Conservation (phyloP, 2,329 filamentous ascomycete genomes). For the Stagonosporopsis tanaceti region DNA sequence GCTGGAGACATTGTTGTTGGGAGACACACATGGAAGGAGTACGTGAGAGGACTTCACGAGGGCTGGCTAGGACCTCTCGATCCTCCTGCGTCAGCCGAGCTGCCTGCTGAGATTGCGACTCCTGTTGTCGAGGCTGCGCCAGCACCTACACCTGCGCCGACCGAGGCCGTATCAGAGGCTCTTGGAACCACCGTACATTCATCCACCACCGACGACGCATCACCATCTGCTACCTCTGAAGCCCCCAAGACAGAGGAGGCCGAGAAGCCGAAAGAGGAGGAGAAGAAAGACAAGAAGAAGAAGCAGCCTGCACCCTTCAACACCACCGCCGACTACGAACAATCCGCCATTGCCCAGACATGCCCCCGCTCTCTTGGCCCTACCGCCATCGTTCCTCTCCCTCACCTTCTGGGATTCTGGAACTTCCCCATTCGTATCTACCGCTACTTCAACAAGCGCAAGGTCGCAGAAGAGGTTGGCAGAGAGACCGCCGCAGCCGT, state of each 20-base stretch:
- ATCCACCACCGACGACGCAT: conserved; percentile 44
- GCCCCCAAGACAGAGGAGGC: conserved; percentile 37
- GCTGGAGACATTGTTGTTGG: conserved; percentile 89
- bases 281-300: conserved; percentile 57
- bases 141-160: conserved; percentile 11
- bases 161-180: conserved; percentile 24
- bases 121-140: conserved; percentile 19
- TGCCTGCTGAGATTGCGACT: conserved; percentile 33
- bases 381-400: conserved; percentile 76
- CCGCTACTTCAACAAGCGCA: conserved; percentile 84
- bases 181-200: conserved; percentile 22
- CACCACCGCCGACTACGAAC: conserved; percentile 77
- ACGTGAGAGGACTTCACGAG: conserved; percentile 90
- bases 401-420: conserved; percentile 90
- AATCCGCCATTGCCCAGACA: conserved; percentile 68
- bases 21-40: conserved; percentile 96
- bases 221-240: conserved; percentile 39
- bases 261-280: conserved; percentile 47
- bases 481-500: conserved; percentile 87
- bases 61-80: conserved; percentile 91
- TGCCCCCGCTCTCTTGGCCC: conserved; percentile 78
- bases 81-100: conserved; percentile 55
- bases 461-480: conserved; percentile 86
- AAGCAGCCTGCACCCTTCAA: conserved; percentile 73
- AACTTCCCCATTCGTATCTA: conserved; percentile 87